Conservation (phyloP, 2,329 filamentous ascomycete genomes). For the Penicillium verrucosum region DNA sequence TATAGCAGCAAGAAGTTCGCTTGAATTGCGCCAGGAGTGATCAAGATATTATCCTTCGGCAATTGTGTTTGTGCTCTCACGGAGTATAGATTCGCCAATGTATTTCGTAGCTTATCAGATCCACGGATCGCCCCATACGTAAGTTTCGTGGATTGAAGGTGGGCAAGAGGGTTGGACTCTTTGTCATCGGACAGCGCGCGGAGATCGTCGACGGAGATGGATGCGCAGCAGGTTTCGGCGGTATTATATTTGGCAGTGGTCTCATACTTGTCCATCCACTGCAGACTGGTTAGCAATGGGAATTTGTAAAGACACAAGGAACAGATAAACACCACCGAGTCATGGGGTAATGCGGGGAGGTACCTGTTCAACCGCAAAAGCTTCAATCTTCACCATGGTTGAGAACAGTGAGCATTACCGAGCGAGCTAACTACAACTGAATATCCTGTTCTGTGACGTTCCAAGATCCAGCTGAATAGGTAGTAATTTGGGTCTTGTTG, state of each 20-base stretch:
- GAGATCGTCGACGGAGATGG: conserved; percentile 54
- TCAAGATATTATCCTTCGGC: conserved; percentile 63
- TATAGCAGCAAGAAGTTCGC: conserved; percentile 78
- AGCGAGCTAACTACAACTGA: not conserved
- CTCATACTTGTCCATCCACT: conserved; percentile 59
- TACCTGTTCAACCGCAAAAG: conserved; percentile 64
- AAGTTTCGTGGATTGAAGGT: conserved; percentile 53
- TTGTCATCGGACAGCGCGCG: conserved; percentile 54
- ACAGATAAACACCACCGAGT: not conserved
- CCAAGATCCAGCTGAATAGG: not conserved
- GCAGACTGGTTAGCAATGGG: conserved; percentile 1
- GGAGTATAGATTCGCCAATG: conserved; percentile 64
- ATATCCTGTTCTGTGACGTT: not conserved
- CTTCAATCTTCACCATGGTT: conserved; percentile 42
- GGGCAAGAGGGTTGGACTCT: conserved; percentile 43
- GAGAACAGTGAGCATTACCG: not conserved
- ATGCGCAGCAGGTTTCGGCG: conserved; percentile 57
- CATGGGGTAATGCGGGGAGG: conserved; percentile 34
- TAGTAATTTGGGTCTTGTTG: not conserved
- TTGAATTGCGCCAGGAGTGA: conserved; percentile 76
- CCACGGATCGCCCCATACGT: conserved; percentile 73
- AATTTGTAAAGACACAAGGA: not conserved
- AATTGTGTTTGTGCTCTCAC: conserved; percentile 50
- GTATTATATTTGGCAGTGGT: conserved; percentile 54
- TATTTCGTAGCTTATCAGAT: conserved; percentile 60